Percentiles rank a stretch among this genome's conserved stretches.
Evolutionary conservation across 202 grass and related monocot species (phyloP).

Genomic region (Setaria viridis): DNA sequence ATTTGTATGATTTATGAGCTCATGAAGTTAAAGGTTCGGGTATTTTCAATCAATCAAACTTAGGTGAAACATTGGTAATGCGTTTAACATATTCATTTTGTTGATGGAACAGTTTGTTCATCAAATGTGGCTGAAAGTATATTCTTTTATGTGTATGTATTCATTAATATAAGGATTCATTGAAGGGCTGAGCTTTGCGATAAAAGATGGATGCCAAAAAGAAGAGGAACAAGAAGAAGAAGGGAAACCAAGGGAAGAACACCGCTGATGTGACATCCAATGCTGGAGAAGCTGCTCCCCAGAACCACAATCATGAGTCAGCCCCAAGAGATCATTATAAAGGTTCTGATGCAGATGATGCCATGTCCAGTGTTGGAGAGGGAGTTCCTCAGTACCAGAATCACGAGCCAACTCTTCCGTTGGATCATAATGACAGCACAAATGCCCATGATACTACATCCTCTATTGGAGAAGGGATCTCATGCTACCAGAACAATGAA

Average conservation of each 20-base stretch:
- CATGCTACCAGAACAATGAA: constrained; percentile 37
- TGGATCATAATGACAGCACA: constrained; percentile 32
- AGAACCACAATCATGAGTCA: constrained; percentile 51
- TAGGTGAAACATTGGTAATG: neutral
- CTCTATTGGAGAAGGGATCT: constrained; percentile 49
- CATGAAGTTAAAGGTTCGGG: neutral
- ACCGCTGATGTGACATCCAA: constrained; percentile 47
- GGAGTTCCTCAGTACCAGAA: constrained; percentile 47
- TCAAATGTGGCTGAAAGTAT: constrained; percentile 24
- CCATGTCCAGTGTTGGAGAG: constrained; percentile 47
- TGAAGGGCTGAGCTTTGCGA: constrained; percentile 30
- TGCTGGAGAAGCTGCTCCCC: constrained; percentile 52
- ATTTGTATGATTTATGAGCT: neutral
- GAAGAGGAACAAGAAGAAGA: constrained; percentile 96
- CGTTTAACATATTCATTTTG: constrained; percentile 11
- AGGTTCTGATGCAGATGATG: constrained; percentile 52
- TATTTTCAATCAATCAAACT: neutral
- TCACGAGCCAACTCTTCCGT: constrained; percentile 28
- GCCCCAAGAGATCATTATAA: constrained; percentile 41
- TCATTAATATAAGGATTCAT: neutral
- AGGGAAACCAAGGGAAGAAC: constrained; percentile 77
- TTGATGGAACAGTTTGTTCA: neutral
- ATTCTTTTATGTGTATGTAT: neutral
- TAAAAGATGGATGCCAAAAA: constrained; percentile 85
- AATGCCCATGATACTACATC: constrained; percentile 31